Evolutionary conservation across 495 filamentous ascomycete species (phyloP).

Genomic region (Elasticomyces elasticus): DNA sequence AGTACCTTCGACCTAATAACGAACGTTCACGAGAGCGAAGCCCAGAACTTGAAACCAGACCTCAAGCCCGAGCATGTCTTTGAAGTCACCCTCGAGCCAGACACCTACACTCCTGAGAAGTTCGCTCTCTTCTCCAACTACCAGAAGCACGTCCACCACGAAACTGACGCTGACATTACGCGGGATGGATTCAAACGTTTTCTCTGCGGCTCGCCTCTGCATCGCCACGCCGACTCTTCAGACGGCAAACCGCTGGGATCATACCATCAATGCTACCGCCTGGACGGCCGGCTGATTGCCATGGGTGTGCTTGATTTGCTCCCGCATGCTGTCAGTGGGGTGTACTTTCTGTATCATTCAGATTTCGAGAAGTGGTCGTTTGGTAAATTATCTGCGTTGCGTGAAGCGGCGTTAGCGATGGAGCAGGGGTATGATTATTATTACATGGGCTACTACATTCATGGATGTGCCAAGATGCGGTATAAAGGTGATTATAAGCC

Average conservation of each 20-base stretch:
- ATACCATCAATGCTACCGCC: slow-evolving; percentile 90
- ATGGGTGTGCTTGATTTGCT: slow-evolving; percentile 83
- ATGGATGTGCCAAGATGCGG: slow-evolving; percentile 64
- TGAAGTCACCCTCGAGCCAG: slow-evolving; percentile 66
- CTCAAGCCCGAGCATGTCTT: slow-evolving; percentile 67
- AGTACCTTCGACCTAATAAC: slow-evolving; percentile 54
- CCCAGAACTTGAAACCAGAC: slow-evolving; percentile 44
- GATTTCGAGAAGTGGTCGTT: slow-evolving; percentile 69
- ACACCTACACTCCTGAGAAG: slow-evolving; percentile 80
- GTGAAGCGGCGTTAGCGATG: slow-evolving; percentile 68
- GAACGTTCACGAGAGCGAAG: slow-evolving; percentile 64
- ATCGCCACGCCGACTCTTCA: slow-evolving; percentile 37
- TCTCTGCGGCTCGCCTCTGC: slow-evolving; percentile 70
- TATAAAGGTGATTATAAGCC: slow-evolving; percentile 87
- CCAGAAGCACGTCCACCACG: slow-evolving; percentile 69
- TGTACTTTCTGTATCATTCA: slow-evolving; percentile 87
- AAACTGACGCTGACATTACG: slow-evolving; percentile 57
- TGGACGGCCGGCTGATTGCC: slow-evolving; percentile 81
- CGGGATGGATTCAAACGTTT: slow-evolving; percentile 66
- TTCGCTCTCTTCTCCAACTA: slow-evolving; percentile 76
- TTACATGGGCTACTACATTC: slow-evolving; percentile 73
- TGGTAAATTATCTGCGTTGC: slow-evolving; percentile 78
- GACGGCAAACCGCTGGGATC: slow-evolving; percentile 56
- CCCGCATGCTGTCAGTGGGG: slow-evolving; percentile 78
- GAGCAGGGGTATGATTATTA: slow-evolving; percentile 67